Percentiles rank a stretch among this genome's conserved stretches.
Evolutionary conservation across 2,329 filamentous ascomycete species (phyloP).

Genomic region (Pseudofabraea citricarpa): DNA sequence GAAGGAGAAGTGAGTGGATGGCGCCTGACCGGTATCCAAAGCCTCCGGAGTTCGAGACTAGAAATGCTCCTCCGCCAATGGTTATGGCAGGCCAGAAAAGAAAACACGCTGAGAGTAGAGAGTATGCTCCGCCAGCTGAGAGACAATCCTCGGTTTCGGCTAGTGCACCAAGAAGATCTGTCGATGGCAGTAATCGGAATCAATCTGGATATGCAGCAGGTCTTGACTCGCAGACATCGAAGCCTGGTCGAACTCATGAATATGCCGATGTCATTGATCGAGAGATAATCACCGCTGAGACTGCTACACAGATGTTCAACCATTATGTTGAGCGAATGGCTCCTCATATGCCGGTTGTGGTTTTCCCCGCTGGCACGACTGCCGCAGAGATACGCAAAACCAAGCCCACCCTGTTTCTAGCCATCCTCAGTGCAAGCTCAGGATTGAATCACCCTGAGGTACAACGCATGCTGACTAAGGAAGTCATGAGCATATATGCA

Average conservation of each 20-base stretch:
- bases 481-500: conserved; percentile 43
- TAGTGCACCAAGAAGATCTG: neutral
- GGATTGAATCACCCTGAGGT: conserved; percentile 44
- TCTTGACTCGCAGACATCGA: neutral
- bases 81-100: conserved; percentile 29
- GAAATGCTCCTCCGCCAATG: conserved; percentile 23
- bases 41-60: conserved; percentile 18
- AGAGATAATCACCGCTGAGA: conserved; percentile 51
- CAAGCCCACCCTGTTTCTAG: conserved; percentile 65
- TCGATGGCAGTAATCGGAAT: conserved; percentile 1
- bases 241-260: conserved; percentile 18
- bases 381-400: conserved; percentile 50
- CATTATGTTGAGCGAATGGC: conserved; percentile 57
- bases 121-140: conserved; percentile 6
- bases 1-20: conserved; percentile 17
- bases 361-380: conserved; percentile 51
- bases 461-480: conserved; percentile 38
- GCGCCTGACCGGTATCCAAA: conserved; percentile 16
- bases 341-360: conserved; percentile 56
- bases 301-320: conserved; percentile 49
- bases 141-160: conserved; percentile 4
- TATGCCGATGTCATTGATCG: conserved; percentile 47
- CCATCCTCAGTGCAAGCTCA: conserved; percentile 59
- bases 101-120: conserved; percentile 23
- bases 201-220: neutral